These are phyloP conservation scores for Priceomyces fermenticarens DNA, from an alignment of 805 yeast genomes.

Conservation along the genomic window DNA sequence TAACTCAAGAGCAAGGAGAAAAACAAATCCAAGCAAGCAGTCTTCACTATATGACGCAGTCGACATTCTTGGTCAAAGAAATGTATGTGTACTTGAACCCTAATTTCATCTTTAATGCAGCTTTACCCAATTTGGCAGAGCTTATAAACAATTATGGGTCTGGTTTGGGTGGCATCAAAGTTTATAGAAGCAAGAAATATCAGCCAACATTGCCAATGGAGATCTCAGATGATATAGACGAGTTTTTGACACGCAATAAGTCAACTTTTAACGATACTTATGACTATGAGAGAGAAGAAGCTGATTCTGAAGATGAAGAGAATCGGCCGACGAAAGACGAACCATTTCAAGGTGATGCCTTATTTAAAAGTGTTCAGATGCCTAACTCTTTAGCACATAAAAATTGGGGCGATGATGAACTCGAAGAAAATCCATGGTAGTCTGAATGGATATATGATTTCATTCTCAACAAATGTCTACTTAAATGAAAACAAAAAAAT, in stretches of 20 bases:
- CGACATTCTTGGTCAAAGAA: constrained; percentile 38
- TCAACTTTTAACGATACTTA: constrained; percentile 30
- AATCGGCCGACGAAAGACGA: constrained; percentile 15
- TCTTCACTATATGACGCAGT: constrained; percentile 39
- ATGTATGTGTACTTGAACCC: constrained; percentile 50
- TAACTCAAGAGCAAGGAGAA: constrained; percentile 37
- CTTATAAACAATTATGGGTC: constrained; percentile 74
- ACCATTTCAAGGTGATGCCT: constrained; percentile 42
- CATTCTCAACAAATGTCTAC: too few species aligned
- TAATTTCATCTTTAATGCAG: constrained; percentile 51
- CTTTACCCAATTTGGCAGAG: constrained; percentile 72
- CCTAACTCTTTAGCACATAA: constrained; percentile 53
- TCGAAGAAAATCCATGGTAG: constrained; percentile 68
- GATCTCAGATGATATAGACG: constrained; percentile 70
- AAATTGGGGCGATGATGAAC: constrained; percentile 43
- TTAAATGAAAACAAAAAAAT: too few species aligned
- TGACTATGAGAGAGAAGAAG: constrained; percentile 22
- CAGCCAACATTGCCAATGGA: constrained; percentile 74
- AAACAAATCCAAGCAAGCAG: constrained; percentile 23
- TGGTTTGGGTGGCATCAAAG: constrained; percentile 61
- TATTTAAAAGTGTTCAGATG: constrained; percentile 45
- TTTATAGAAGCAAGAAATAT: constrained; percentile 50
- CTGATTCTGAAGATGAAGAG: constrained; percentile 19
- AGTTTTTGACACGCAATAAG: constrained; percentile 37
- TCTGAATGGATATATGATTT: not conserved